Evolutionary conservation across 2,329 filamentous ascomycete genomes (phyloP).

Genomic region (Sclerotinia minor): DNA sequence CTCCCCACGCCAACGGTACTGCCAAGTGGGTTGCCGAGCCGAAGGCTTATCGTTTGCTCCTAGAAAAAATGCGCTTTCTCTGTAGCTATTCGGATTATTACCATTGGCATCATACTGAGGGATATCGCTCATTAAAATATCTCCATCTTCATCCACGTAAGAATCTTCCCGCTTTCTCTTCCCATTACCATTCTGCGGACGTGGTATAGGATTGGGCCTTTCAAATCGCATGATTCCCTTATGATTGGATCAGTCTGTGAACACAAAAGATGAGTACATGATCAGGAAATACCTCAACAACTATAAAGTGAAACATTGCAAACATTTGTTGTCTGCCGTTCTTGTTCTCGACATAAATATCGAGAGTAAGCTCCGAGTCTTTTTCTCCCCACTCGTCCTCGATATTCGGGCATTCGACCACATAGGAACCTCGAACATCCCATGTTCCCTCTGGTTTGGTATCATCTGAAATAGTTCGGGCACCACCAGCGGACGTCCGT

Average conservation of each 20-base stretch:
- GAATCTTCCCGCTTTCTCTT: constrained; percentile 27
- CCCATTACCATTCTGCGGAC: not conserved
- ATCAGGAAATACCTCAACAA: constrained; percentile 23
- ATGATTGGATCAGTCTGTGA: not conserved
- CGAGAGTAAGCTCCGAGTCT: constrained; percentile 21
- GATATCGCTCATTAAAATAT: constrained; percentile 22
- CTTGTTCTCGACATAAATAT: constrained; percentile 27
- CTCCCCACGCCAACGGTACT: constrained; percentile 31
- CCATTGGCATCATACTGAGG: constrained; percentile 9
- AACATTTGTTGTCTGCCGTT: constrained; percentile 29
- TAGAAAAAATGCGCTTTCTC: constrained; percentile 25
- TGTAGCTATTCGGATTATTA: constrained; percentile 2
- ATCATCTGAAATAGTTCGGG: not conserved
- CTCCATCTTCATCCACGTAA: constrained; percentile 26
- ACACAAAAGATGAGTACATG: not conserved
- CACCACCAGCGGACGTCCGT: not conserved
- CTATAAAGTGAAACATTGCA: constrained; percentile 29
- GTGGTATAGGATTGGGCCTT: constrained; percentile 26
- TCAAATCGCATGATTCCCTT: constrained; percentile 32
- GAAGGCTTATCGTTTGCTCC: constrained; percentile 29
- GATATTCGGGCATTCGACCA: constrained; percentile 26
- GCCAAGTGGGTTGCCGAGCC: constrained; percentile 29
- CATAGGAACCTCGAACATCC: constrained; percentile 29
- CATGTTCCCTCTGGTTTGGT: constrained; percentile 12
- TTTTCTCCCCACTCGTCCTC: constrained; percentile 25